Conservation (phyloP, 2,329 filamentous ascomycete species). For the Fusarium nurragi region DNA sequence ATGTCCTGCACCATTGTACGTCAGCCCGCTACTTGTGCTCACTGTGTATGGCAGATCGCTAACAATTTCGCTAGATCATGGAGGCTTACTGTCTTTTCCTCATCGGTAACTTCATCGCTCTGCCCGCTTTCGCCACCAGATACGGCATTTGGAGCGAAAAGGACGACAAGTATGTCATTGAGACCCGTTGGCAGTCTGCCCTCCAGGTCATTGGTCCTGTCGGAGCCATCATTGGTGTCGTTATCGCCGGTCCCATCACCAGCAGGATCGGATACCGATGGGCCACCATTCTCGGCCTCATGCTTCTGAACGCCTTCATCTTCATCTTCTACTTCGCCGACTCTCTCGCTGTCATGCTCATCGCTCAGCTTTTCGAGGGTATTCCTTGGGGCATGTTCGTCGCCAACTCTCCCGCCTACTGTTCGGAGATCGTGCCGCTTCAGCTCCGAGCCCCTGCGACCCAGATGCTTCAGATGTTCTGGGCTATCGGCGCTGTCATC, state of each 20-base stretch:
- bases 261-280: slow-evolving; percentile 51
- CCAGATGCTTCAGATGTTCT: slow-evolving; percentile 71
- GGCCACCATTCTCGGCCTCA: slow-evolving; percentile 51
- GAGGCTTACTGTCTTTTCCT: slow-evolving; percentile 61
- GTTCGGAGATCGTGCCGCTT: slow-evolving; percentile 67
- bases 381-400: slow-evolving; percentile 72
- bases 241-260: slow-evolving; percentile 51
- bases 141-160: slow-evolving; percentile 49
- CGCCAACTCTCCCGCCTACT: slow-evolving; percentile 69
- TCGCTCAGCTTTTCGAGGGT: slow-evolving; percentile 66
- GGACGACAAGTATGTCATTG: slow-evolving; percentile 46
- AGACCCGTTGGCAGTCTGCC: slow-evolving; percentile 54
- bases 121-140: slow-evolving; percentile 48
- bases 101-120: slow-evolving; percentile 58
- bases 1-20: slow-evolving; percentile 62
- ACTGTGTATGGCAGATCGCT: not conserved
- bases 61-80: slow-evolving; percentile 52
- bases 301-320: slow-evolving; percentile 52
- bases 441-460: slow-evolving; percentile 65
- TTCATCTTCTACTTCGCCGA: slow-evolving; percentile 64
- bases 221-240: slow-evolving; percentile 51
- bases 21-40: not conserved
- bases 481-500: slow-evolving; percentile 69
- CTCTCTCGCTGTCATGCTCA: slow-evolving; percentile 55
- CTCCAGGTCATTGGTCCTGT: slow-evolving; percentile 49